phyloP scores from a whole-genome alignment of 768 basidiomycete genomes.

The Sporobolomyces roseus region DNA sequence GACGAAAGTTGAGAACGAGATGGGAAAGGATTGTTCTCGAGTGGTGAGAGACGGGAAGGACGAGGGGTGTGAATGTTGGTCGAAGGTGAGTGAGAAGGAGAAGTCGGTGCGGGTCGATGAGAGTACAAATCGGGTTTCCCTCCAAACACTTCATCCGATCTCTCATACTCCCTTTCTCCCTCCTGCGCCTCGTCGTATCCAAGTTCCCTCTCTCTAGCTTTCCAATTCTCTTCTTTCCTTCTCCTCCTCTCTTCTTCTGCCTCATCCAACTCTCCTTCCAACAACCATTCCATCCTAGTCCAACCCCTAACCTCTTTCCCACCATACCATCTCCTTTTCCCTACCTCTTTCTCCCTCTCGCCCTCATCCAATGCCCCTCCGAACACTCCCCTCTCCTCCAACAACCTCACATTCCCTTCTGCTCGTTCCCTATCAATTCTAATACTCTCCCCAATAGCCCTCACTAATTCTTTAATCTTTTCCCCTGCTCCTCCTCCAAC shows the following conservation, averaged over 20 bases:
- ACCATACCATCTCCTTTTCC: slow-evolving; percentile 3
- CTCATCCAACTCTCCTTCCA: slow-evolving; percentile 21
- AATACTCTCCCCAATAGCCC: slow-evolving; percentile 22
- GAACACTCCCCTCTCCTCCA: background rate
- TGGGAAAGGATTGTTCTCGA: too few relatives aligned
- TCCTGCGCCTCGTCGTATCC: too few relatives aligned
- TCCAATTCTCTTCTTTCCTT: background rate
- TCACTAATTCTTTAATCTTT: slow-evolving; percentile 11
- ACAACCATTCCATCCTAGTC: slow-evolving; percentile 26
- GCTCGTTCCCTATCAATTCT: slow-evolving; percentile 24
- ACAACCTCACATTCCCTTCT: background rate
- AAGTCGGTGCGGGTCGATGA: too few relatives aligned
- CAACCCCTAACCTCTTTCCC: slow-evolving; percentile 8
- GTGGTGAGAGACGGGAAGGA: too few relatives aligned
- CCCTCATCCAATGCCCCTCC: background rate
- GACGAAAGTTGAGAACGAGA: too few relatives aligned
- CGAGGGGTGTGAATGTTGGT: too few relatives aligned
- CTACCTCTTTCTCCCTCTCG: slow-evolving; percentile 7
- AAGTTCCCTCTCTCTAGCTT: background rate
- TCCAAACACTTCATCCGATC: too few relatives aligned
- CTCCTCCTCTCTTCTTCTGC: background rate
- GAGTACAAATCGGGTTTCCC: too few relatives aligned
- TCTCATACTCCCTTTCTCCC: too few relatives aligned
- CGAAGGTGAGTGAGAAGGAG: too few relatives aligned
- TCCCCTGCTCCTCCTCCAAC: background rate